Evolutionary conservation across 306 rosid species (phyloP), one percentile per base, ranked within the genome.

Genomic region (Heteromeles arbutifolia): DNA sequence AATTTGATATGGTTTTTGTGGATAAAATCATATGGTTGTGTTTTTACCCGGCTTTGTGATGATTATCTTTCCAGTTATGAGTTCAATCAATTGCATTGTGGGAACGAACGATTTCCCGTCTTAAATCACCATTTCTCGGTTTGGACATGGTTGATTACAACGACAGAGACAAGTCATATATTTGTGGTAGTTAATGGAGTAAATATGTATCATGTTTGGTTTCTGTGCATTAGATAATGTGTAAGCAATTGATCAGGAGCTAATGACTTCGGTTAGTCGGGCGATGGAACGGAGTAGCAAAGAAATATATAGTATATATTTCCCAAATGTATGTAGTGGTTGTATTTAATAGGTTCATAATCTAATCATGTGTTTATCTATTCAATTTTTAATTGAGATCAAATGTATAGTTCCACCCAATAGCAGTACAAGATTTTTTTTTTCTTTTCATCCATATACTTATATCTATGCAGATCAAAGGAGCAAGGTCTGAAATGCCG

Each of bases 221-320:
- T 63, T 39, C 3, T 14, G n/a, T 63, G 6, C 41, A 75, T 24
- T 75, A 54, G 19, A 54, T 25, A n/a, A 19, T 63, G 65, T 24
- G 28, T 19, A 19, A 39, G 11, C 13, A 13, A 45, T 78, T 75
- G 48, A 15, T 14, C 24, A 91, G 97, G 96, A 53, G 92, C 90
- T 66, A 94, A 94, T 82, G 97, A 88, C 44, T 94, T 87, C 70
- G 97, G 97, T 77, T 94, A 94, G 82, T 68, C 90, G 88, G 98
- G 98, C 69, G 97, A 94, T 84, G 96, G 98, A 81, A 90, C 94
- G 11, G 97, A 94, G 85, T 86, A 81, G 69, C 79, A 85, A 76
- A 90, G 94, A 70, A 88, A 90, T 32, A 32, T 32, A 1, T 32
- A 32, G 37, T 32, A 32, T 32, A 32, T 32, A 32, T 32, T 32